These are phyloP conservation scores for Incumbomyces delicatus DNA, from an alignment of 2,329 filamentous ascomycete species.

Conservation along the genomic window DNA sequence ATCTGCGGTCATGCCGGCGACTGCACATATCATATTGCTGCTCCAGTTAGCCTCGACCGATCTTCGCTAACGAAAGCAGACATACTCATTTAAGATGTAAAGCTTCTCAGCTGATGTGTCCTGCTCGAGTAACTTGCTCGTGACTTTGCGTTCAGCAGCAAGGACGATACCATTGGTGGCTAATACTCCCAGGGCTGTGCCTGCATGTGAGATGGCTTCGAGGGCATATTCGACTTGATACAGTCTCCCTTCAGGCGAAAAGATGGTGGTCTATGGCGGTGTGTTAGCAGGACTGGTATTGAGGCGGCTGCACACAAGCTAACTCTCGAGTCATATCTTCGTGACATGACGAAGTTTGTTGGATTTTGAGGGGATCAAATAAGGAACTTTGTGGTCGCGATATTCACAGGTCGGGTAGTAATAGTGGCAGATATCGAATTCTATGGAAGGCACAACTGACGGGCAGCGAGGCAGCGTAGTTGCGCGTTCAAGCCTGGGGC, in stretches of 20 bases:
- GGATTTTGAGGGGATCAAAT: background rate
- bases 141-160: slow-evolving; percentile 96
- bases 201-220: slow-evolving; percentile 96
- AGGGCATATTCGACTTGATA: slow-evolving; percentile 99
- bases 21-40: slow-evolving; percentile 99
- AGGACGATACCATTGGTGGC: slow-evolving; percentile 98
- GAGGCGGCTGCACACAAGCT: slow-evolving; percentile 28
- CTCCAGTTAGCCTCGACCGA: background rate
- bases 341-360: slow-evolving; percentile 60
- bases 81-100: slow-evolving; percentile 96
- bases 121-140: slow-evolving; percentile 97
- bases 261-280: slow-evolving; percentile 78
- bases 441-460: too few relatives aligned
- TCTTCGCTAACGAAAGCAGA: slow-evolving; percentile 3
- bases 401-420: too few relatives aligned
- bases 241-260: slow-evolving; percentile 94
- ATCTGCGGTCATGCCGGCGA: slow-evolving; percentile 97
- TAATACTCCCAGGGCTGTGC: slow-evolving; percentile 90
- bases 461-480: slow-evolving; percentile 2
- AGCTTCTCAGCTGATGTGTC: slow-evolving; percentile 99
- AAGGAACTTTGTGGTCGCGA: background rate
- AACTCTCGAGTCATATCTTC: slow-evolving; percentile 95
- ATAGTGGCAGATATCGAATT: too few relatives aligned
- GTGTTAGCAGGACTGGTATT: slow-evolving; percentile 5
- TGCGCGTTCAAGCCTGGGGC: background rate